A percentile compares a stretch with the other conserved stretches of the same genome.
Evolutionary conservation across 192 early-diverging fungal species (phyloP).

Genomic region (Phlyctochytrium planicorne): DNA sequence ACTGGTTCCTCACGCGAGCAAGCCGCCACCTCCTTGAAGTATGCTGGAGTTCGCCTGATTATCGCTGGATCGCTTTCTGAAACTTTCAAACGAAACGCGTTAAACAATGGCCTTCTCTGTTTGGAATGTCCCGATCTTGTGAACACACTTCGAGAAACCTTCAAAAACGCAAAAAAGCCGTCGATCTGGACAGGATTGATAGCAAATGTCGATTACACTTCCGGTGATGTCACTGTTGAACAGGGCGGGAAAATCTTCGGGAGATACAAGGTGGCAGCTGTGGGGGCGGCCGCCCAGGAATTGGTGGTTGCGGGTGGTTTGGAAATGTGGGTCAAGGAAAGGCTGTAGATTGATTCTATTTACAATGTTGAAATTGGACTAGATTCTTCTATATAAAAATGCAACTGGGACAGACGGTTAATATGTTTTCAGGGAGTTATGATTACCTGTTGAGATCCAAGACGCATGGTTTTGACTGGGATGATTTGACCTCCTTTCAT

Average conservation of each 20-base stretch:
- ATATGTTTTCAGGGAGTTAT: too few species aligned
- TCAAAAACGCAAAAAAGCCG: slow-evolving; percentile 17
- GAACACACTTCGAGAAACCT: slow-evolving; percentile 58
- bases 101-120: slow-evolving; percentile 95
- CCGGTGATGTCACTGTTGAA: slow-evolving; percentile 55
- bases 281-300: slow-evolving; percentile 97
- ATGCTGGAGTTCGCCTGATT: slow-evolving; percentile 80
- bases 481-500: too few species aligned
- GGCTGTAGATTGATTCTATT: background rate
- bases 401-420: too few species aligned
- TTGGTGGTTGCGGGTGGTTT: slow-evolving; percentile 90
- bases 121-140: slow-evolving; percentile 87
- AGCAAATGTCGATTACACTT: slow-evolving; percentile 68
- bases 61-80: slow-evolving; percentile 94
- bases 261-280: slow-evolving; percentile 49
- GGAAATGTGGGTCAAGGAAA: slow-evolving; percentile 84
- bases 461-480: too few species aligned
- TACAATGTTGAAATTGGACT: too few species aligned
- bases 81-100: slow-evolving; percentile 97
- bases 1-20: slow-evolving; percentile 97
- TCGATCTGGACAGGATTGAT: slow-evolving; percentile 79
- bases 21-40: slow-evolving; percentile 91
- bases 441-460: too few species aligned
- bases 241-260: slow-evolving; percentile 40
- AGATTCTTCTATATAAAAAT: too few species aligned